Base-by-base conservation (phyloP, 768 basidiomycete species). In the Butyriboletus loyo region DNA sequence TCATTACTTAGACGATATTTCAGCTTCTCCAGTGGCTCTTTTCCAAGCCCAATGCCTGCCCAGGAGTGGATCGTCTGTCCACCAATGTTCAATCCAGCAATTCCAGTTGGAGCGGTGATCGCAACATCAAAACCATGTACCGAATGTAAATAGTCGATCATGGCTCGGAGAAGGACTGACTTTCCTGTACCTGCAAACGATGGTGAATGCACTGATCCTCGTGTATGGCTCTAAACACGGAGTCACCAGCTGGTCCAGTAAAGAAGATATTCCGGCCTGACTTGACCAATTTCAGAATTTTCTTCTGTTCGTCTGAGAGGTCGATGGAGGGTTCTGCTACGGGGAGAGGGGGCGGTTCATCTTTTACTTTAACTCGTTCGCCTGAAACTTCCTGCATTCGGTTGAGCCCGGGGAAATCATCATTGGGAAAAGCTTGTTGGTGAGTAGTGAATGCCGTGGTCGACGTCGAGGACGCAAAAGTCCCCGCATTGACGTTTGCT, bases 81-180 rank as follows among this genome's bases (percentile, higher is more conserved):
- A 2, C 83, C 83, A 44, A 90, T 87, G 57, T 87, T 88, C 48
- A 84, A 67, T 5, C 82, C 84, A 8, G 88, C 87, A 42, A 84
- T 77, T 7, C 82, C 82, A 11, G 82, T 83, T 1, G 83, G 78
- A 7, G 86, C 86, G 0, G 86, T 89, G 37, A 89, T 70, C 4
- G 80, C 86, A 22, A 88, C 66, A 25, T 55, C 43, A 22, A 24
- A 24, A 53, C 14, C 66, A 21, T 48, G 30, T 7, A 62, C 72
- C 56, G 55, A 73, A 57, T 62, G 73, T 32, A 76, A 68, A 28
- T 67, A 52, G 0, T 54, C 31, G 50, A 89, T 85, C 38, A 88
- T 85, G 38, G 75, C 77, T n/a, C 82, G 70, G 5, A 89, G 71
- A 0, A 88, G 72, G 19, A 87, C 80, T 4, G 86, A 88, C 67